Base-by-base conservation (phyloP, 2,329 filamentous ascomycete species). In the Colletotrichum costaricense region DNA sequence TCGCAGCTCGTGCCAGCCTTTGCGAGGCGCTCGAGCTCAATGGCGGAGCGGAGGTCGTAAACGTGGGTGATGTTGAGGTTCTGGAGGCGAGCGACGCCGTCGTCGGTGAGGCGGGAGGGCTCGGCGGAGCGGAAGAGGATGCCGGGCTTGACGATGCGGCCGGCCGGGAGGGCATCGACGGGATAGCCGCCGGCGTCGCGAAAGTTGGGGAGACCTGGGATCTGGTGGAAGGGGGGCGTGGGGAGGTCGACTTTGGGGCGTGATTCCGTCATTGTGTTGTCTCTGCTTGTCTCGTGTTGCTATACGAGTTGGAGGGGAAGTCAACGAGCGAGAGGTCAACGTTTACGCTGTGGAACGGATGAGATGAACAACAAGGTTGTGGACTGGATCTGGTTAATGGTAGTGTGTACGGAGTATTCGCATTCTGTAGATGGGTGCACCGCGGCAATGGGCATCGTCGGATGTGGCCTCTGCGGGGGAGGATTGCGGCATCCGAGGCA, bases 111-210 rank as follows among this genome's bases (percentile, higher is more conserved):
- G 69, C 83, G 83, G 22, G 88, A 89, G 19, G 92, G 90, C 76
- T 94, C 92, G 2, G 92, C 93, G 62, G 91, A 91, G 69, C 94
- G 91, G 82, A 90, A 95, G 70, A 93, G 83, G 35, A 91, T 78
- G 38, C 86, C 85, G 26, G 83, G 83, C 30, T 88, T 87, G 73
- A 93, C 79, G 65, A 80, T 82, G 78, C 80, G 83, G 64, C 68
- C 77, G 11, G 38, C 38, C 38, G 80, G 77, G 14, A 77, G 70
- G 4, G 75, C 77, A 30, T 80, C 70, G 58, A 89, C 79, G 11
- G 86, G 83, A 75, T 91, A 90, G 57, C 90, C 90, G 75, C 91
- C 92, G 30, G 93, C 83, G 79, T 93, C 92, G 67, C 93, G 88
- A 79, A 94, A 91, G 82, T 95, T 94, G 74, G 85, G 86, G 46